Evolutionary conservation across 2,329 filamentous ascomycete species (phyloP).

Genomic region (Rutstroemia sydowiana): DNA sequence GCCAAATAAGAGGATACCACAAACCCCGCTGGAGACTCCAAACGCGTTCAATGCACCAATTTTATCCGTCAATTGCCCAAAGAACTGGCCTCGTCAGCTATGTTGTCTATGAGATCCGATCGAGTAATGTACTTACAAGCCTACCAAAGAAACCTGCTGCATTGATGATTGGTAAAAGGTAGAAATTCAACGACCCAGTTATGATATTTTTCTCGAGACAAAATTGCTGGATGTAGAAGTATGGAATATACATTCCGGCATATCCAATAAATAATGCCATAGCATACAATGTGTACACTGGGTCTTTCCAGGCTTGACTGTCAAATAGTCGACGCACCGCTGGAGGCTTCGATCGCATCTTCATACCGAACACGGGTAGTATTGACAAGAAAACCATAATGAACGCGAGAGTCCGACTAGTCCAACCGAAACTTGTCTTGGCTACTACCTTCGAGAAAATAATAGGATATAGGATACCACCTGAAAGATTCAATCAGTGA

Average conservation of each 20-base stretch:
- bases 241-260: slow-evolving; percentile 1
- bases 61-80: slow-evolving; percentile 43
- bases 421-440: background rate
- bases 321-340: background rate
- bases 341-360: slow-evolving; percentile 3
- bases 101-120: background rate
- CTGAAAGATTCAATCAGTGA: background rate
- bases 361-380: slow-evolving; percentile 1
- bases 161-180: slow-evolving; percentile 14
- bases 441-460: background rate
- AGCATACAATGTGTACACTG: background rate
- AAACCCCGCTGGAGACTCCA: slow-evolving; percentile 16
- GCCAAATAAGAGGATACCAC: slow-evolving; percentile 4
- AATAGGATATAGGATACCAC: background rate
- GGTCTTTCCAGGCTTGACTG: slow-evolving; percentile 1
- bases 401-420: background rate
- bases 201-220: background rate
- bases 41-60: slow-evolving; percentile 43
- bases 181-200: background rate
- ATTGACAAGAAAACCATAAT: background rate
- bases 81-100: slow-evolving; percentile 26
- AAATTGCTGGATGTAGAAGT: slow-evolving; percentile 1
- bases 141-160: slow-evolving; percentile 12
- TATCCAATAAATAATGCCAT: background rate
- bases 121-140: slow-evolving; percentile 1